Conservation (phyloP, 1,284 basidiomycete species). For the Moesziomyces aphidis region DNA sequence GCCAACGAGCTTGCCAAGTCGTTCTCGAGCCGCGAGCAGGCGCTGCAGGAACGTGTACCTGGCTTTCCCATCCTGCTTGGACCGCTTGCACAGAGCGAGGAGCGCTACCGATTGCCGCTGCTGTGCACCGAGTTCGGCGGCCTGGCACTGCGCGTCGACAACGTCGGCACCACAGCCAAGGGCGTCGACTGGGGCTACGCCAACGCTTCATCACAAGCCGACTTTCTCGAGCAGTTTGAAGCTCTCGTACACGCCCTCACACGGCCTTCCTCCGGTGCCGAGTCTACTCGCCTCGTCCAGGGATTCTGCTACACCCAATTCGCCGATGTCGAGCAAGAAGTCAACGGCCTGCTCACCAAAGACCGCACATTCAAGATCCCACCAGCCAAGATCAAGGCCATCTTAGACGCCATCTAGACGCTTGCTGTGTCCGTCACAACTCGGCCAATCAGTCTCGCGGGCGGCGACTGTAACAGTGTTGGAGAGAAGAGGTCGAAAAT, state of each 20-base stretch:
- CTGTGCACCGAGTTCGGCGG: constrained; percentile 53
- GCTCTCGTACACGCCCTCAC: constrained; percentile 24
- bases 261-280: neutral
- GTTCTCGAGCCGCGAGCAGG: constrained; percentile 8
- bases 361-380: constrained; percentile 37
- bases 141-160: constrained; percentile 16
- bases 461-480: neutral
- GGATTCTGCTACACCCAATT: constrained; percentile 56
- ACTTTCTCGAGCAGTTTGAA: constrained; percentile 30
- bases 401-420: constrained; percentile 25
- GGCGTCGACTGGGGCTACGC: constrained; percentile 44
- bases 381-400: constrained; percentile 37
- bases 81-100: constrained; percentile 12
- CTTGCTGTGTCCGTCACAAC: neutral
- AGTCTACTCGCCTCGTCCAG: constrained; percentile 30
- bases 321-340: constrained; percentile 46
- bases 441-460: no score
- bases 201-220: constrained; percentile 24
- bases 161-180: constrained; percentile 13
- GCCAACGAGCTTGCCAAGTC: constrained; percentile 12
- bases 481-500: neutral
- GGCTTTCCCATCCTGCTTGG: constrained; percentile 27
- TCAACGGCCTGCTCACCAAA: constrained; percentile 47
- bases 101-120: constrained; percentile 26
- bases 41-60: constrained; percentile 12